These are phyloP conservation scores for Datura wrightii DNA, from an alignment of 257 asterid species.

Conservation along the genomic window DNA sequence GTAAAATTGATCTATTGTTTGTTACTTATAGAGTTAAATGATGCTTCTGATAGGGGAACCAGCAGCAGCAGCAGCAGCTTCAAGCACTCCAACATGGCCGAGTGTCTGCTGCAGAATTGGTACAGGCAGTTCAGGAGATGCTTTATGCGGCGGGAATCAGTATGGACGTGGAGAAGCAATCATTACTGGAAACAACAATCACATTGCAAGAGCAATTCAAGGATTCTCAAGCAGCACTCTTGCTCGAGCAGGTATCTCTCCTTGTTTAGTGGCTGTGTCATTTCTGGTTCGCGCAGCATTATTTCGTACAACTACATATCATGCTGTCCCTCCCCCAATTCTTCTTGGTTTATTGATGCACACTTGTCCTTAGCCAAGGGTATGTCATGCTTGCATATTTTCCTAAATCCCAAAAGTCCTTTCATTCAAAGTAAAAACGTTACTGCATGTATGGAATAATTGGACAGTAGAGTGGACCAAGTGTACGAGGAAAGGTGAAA, in stretches of 20 bases:
- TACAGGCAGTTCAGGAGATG: slow-evolving; percentile 96
- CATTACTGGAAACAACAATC: slow-evolving; percentile 68
- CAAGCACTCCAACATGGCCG: slow-evolving; percentile 79
- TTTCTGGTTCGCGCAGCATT: slow-evolving; percentile 4
- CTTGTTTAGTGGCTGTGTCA: slow-evolving; percentile 5
- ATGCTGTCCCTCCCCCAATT: not conserved
- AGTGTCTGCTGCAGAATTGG: slow-evolving; percentile 89
- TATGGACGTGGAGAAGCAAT: slow-evolving; percentile 80
- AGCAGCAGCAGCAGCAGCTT: slow-evolving; percentile 54
- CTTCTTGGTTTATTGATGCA: not conserved
- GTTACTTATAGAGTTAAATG: slow-evolving; percentile 22
- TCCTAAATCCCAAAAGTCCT: not conserved
- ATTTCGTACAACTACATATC: not conserved
- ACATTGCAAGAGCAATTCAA: slow-evolving; percentile 85
- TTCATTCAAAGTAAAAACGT: not conserved
- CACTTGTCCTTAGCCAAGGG: slow-evolving; percentile 4
- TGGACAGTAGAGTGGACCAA: slow-evolving; percentile 9
- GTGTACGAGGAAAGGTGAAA: slow-evolving; percentile 46
- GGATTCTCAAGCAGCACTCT: slow-evolving; percentile 85
- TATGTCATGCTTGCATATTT: slow-evolving; percentile 18
- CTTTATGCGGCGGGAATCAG: slow-evolving; percentile 90
- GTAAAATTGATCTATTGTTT: not conserved
- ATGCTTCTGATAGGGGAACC: slow-evolving; percentile 33
- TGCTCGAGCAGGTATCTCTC: slow-evolving; percentile 85
- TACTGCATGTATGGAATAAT: slow-evolving; percentile 16